Evolutionary conservation across 1,284 basidiomycete genomes (phyloP), one percentile per base, ranked within the genome.

Genomic region (Flammula alnicola): DNA sequence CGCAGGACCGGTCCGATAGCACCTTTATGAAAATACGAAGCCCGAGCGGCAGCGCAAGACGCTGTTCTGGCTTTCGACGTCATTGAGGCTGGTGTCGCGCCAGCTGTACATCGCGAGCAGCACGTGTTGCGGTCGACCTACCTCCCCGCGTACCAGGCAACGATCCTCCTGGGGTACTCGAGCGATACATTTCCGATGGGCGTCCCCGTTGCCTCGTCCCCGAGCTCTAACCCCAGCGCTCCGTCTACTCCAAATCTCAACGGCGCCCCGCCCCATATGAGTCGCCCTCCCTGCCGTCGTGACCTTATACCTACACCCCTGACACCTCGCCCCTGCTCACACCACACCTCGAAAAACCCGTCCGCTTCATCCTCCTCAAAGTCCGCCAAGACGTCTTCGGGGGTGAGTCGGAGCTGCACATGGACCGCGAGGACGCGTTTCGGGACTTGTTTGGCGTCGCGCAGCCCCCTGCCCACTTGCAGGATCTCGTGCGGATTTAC

Each of bases 361-460:
- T 86, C n/a, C 74, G 78, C 53, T 91, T 88, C 73, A 84, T 91
- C 48, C 79, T 81, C 5, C 78, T 91, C 58, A 88, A 88, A 66
- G 85, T 88, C 47, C 82, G 79, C 26, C 85, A 91, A 60, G 88
- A 91, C 64, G 77, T 88, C 31, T 83, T 83, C 73, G 68, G 74
- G 40, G 88, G 90, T 63, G 85, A 87, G 41, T 77, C 79, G 1
- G 81, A 83, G 63, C 74, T 90, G 14, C 86, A 91, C 56, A 77
- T 88, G 36, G 84, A 85, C 58, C 75, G 84, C 17, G 83, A 84
- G 40, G 88, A 90, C 61, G 75, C 77, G 9, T 88, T 86, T 71
- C 80, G 80, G 54, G 88, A 91, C 58, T 69, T 91, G 12, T 91
- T 91, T 63, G 84, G 86, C 52, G 77, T 88, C 48, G 77, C 75